These are phyloP conservation scores for Aspergillus uvarum DNA, from an alignment of 2,329 filamentous ascomycete genomes.

Conservation along the genomic window DNA sequence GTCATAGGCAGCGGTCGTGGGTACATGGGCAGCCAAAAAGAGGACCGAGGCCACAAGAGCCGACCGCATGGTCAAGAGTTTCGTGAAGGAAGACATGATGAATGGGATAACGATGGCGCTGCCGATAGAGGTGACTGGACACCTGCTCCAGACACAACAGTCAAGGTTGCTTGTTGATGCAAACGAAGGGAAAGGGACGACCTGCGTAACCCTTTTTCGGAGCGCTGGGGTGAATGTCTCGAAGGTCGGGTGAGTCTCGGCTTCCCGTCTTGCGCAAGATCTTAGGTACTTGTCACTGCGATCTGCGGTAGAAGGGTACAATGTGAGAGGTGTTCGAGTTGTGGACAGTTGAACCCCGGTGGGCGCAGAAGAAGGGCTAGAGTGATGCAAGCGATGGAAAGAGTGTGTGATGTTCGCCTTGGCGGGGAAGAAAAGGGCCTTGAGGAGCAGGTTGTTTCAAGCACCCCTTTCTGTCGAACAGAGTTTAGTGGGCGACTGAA, in stretches of 20 bases:
- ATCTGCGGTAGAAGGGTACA: neutral
- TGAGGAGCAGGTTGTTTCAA: constrained; percentile 20
- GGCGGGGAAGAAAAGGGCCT: constrained; percentile 17
- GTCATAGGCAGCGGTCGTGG: constrained; percentile 21
- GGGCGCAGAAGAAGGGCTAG: neutral
- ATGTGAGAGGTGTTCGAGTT: neutral
- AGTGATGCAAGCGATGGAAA: constrained; percentile 9
- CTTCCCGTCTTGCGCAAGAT: neutral
- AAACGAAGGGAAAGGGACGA: constrained; percentile 35
- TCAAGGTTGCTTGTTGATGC: constrained; percentile 14
- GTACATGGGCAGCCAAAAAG: constrained; percentile 25
- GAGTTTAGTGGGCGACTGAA: constrained; percentile 16
- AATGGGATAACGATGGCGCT: constrained; percentile 8
- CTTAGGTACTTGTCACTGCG: neutral
- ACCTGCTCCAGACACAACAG: constrained; percentile 22
- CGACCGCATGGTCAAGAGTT: constrained; percentile 27
- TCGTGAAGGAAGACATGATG: constrained; percentile 24
- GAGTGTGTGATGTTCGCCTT: constrained; percentile 11
- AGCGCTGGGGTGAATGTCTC: constrained; percentile 1
- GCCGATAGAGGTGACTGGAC: constrained; percentile 4
- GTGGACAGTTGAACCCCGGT: neutral
- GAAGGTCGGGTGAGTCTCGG: neutral
- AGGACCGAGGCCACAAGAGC: constrained; percentile 27
- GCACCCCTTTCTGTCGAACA: constrained; percentile 19
- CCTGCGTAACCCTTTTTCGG: constrained; percentile 37